These are phyloP conservation scores for Chaetoceros tenuissimus DNA, from an alignment of 108 stramenopile genomes.

Conservation along the genomic window DNA sequence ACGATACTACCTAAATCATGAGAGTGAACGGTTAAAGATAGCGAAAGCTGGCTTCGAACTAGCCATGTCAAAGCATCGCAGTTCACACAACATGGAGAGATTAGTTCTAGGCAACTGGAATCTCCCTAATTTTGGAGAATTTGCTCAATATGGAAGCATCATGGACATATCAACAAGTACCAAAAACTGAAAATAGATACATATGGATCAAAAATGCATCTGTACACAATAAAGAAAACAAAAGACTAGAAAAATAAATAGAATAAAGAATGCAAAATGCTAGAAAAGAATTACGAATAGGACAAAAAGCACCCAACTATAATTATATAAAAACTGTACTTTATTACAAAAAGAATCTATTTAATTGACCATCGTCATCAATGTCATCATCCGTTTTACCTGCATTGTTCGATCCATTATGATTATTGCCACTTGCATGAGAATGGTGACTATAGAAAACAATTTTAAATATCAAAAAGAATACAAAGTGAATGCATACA, in stretches of 20 bases:
- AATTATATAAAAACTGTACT: too few relatives aligned
- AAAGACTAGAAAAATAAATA: too few relatives aligned
- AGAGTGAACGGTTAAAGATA: slow-evolving; percentile 24
- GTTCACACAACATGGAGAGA: slow-evolving; percentile 48
- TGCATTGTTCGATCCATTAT: neutral
- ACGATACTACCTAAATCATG: slow-evolving; percentile 28
- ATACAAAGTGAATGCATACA: slow-evolving; percentile 37
- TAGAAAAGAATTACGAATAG: too few relatives aligned
- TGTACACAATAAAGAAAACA: too few relatives aligned
- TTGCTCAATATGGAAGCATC: too few relatives aligned
- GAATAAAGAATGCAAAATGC: too few relatives aligned
- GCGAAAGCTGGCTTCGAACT: slow-evolving; percentile 30
- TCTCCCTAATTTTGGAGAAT: neutral
- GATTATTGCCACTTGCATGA: neutral
- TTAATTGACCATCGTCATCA: neutral
- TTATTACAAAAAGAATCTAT: too few relatives aligned
- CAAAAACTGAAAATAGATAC: too few relatives aligned
- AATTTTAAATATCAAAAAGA: slow-evolving; percentile 41
- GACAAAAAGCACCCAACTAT: too few relatives aligned
- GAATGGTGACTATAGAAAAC: slow-evolving; percentile 29
- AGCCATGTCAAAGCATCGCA: slow-evolving; percentile 43
- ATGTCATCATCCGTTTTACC: neutral
- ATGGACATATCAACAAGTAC: too few relatives aligned
- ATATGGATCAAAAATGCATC: too few relatives aligned
- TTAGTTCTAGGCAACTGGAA: slow-evolving; percentile 25